phyloP scores from a whole-genome alignment of 768 basidiomycete species.

The Phanerochaete carnosa region DNA sequence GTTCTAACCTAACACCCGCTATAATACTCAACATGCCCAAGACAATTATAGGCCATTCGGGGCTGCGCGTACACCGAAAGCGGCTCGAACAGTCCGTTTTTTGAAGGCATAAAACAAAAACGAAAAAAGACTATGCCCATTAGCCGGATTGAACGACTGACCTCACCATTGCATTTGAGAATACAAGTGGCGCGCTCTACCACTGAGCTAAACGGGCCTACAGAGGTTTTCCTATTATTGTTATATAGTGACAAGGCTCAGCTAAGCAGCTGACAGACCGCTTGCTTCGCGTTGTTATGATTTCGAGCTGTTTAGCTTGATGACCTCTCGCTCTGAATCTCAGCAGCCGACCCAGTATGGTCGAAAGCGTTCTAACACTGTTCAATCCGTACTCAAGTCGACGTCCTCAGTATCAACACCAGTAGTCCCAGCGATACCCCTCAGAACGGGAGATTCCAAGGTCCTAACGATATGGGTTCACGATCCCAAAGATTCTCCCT shows the following conservation, averaged over 20 bases:
- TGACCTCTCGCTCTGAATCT: slow-evolving; percentile 61
- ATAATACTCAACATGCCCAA: too few species aligned
- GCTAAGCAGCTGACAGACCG: too few species aligned
- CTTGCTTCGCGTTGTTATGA: not conserved
- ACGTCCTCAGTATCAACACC: slow-evolving; percentile 16
- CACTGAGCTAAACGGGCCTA: slow-evolving; percentile 17
- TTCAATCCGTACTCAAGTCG: slow-evolving; percentile 59
- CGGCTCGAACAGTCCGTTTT: too few species aligned
- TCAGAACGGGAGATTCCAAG: slow-evolving; percentile 62
- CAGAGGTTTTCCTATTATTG: too few species aligned
- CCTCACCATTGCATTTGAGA: slow-evolving; percentile 7
- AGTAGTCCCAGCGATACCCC: slow-evolving; percentile 29
- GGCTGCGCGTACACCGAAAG: too few species aligned
- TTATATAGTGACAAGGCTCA: too few species aligned
- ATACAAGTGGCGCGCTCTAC: slow-evolving; percentile 18
- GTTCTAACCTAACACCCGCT: too few species aligned
- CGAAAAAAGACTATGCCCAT: slow-evolving; percentile 1
- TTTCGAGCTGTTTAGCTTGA: slow-evolving; percentile 36
- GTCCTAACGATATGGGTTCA: slow-evolving; percentile 73
- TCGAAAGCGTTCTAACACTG: slow-evolving; percentile 72
- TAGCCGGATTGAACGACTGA: slow-evolving; percentile 17
- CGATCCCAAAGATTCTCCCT: slow-evolving; percentile 55
- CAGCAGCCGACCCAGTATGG: slow-evolving; percentile 47
- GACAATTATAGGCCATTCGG: too few species aligned
- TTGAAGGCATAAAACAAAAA: not conserved